Evolutionary conservation across 2,329 filamentous ascomycete genomes (phyloP), one percentile per base, ranked within the genome.

Genomic region (Pseudogymnoascus sp.): DNA sequence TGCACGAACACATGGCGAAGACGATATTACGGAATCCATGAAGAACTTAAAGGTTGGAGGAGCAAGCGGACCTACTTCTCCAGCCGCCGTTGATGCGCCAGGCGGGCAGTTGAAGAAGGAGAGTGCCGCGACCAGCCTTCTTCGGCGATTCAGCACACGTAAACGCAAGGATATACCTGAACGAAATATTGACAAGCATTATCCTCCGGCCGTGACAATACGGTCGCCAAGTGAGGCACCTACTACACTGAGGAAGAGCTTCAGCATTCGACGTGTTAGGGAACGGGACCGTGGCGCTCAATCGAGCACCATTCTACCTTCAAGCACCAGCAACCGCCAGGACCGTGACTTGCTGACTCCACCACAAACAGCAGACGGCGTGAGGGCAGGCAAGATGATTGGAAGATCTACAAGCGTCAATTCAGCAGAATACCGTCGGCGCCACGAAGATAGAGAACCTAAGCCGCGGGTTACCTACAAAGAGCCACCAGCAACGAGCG

Each of bases 321-420:
- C 77, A 65, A 88, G 76, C 67, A 88, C 78, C 75, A 87, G 76
- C 70, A 86, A 91, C 70, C 84, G 87, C 35, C 89, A 92, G 64
- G 89, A 93, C 68, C 85, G 88, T 65, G 91, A 93, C 65, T 81
- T 96, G 12, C 82, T 96, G 11, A 89, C 88, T 64, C 89, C 91
- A 0, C 89, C 90, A 1, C 76, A 82, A 66, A 84, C 87, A 6
- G 81, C 83, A 19, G 87, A 86, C 40, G 84, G 77, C 62, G 77
- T 78, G 59, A 82, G 84, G 50, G 82, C 83, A 61, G 86, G 84
- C 59, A 89, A 89, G 68, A 87, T 86, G 8, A 79, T 97, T 16
- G 91, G 90, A 37, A 85, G 93, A 66, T 96, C 92, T 6, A 92
- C 93, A 7, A 97, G 93, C 72, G 93, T 97, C 62, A 96, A 93